phyloP scores from a whole-genome alignment of 1,284 basidiomycete species.

The Leccinum fuscescens region DNA sequence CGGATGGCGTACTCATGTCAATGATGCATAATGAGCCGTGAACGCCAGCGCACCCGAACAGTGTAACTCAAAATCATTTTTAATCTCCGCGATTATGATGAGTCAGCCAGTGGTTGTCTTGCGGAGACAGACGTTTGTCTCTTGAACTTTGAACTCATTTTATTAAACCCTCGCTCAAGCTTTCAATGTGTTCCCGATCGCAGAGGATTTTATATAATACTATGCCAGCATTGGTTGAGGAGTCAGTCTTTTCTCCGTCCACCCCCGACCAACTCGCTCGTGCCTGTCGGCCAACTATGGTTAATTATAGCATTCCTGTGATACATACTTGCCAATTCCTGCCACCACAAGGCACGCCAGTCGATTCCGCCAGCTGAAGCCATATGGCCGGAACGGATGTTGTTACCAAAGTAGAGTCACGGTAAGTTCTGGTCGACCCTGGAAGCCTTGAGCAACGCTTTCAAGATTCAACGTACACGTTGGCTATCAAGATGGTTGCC shows the following conservation, averaged over 20 bases:
- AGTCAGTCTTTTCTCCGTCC: background rate
- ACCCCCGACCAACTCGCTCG: background rate
- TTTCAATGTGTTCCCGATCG: background rate
- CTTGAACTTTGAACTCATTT: background rate
- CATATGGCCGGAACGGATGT: too few species aligned
- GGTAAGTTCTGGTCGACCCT: too few species aligned
- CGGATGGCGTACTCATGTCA: conserved; percentile 31
- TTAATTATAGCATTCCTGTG: background rate
- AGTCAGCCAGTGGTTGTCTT: conserved; percentile 14
- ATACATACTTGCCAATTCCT: background rate
- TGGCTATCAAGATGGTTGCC: background rate
- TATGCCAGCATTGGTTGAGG: background rate
- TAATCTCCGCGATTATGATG: conserved; percentile 21
- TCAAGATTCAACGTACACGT: too few species aligned
- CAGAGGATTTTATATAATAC: background rate
- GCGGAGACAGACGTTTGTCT: background rate
- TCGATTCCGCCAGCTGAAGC: background rate
- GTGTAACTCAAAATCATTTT: background rate
- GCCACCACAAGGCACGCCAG: conserved; percentile 8
- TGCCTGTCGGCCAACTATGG: background rate
- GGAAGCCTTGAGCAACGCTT: too few species aligned
- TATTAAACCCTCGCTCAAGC: background rate
- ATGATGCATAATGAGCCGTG: conserved; percentile 1
- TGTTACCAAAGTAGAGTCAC: too few species aligned
- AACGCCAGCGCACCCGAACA: background rate